Evolutionary conservation across 495 filamentous ascomycete genomes (phyloP).

Genomic region (Cudoniella acicularis): DNA sequence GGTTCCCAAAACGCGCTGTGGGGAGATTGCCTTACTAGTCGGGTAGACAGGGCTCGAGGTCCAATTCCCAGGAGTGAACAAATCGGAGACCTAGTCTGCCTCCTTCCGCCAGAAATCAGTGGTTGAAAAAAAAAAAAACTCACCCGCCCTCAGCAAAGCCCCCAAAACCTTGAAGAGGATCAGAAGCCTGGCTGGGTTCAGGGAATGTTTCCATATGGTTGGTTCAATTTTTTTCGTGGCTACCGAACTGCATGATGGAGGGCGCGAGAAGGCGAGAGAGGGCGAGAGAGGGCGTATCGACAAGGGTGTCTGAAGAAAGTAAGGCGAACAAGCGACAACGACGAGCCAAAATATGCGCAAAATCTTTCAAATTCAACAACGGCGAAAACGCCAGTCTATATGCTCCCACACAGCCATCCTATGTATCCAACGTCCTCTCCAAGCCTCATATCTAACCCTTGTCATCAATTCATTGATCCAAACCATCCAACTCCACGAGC

Average conservation of each 20-base stretch:
- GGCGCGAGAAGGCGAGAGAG: not conserved
- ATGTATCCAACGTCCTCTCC: not conserved
- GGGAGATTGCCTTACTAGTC: too few relatives aligned
- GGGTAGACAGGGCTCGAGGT: not conserved
- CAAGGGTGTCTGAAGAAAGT: not conserved
- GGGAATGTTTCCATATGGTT: not conserved
- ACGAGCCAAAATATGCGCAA: not conserved
- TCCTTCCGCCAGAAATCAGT: too few relatives aligned
- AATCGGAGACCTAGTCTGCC: too few relatives aligned
- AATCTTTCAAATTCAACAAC: not conserved
- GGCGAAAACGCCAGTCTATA: conserved; percentile 11
- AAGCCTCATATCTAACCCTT: not conserved
- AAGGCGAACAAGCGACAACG: not conserved
- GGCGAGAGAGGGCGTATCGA: conserved; percentile 3
- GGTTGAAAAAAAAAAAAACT: conserved; percentile 1
- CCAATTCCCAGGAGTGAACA: too few relatives aligned
- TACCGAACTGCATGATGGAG: not conserved
- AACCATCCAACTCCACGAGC: conserved; percentile 82
- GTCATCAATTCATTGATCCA: conserved; percentile 57
- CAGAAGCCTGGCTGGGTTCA: not conserved
- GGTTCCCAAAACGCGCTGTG: too few relatives aligned
- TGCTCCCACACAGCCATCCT: conserved; percentile 2
- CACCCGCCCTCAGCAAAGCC: not conserved
- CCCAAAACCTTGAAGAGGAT: not conserved
- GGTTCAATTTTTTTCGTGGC: not conserved